These are phyloP conservation scores for Asterochloris sp. DNA, from an alignment of 139 green algal species.

Conservation along the genomic window DNA sequence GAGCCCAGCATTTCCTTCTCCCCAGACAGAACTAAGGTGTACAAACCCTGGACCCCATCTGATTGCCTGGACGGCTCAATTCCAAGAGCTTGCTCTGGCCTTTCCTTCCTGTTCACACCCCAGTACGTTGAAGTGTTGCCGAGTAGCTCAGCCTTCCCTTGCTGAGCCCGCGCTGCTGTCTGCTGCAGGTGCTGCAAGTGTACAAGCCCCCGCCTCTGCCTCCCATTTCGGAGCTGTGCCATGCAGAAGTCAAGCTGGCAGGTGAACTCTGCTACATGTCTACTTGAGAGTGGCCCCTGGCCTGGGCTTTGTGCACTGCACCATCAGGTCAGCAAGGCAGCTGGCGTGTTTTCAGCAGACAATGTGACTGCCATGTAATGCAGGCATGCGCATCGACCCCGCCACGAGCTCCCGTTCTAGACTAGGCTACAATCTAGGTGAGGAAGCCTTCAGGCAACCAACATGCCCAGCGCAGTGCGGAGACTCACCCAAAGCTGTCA, in stretches of 20 bases:
- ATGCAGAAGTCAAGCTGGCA: constrained; percentile 93
- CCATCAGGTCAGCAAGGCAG: not conserved
- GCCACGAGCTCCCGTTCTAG: constrained; percentile 68
- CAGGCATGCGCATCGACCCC: constrained; percentile 87
- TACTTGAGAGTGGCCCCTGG: too few relatives aligned
- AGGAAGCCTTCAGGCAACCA: not conserved
- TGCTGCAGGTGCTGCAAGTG: constrained; percentile 77
- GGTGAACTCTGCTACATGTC: constrained; percentile 29
- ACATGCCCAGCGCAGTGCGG: not conserved
- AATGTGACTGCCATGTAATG: not conserved
- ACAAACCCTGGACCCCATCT: not conserved
- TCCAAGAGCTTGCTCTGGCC: not conserved
- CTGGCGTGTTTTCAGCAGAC: not conserved
- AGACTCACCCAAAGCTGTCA: not conserved
- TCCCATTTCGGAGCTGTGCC: constrained; percentile 85
- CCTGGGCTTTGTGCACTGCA: too few relatives aligned
- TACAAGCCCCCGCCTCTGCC: constrained; percentile 71
- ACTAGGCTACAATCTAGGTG: constrained; percentile 72
- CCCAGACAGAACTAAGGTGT: constrained; percentile 63
- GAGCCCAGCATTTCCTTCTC: constrained; percentile 86
- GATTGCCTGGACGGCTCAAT: too few relatives aligned
- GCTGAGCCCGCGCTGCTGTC: constrained; percentile 1
- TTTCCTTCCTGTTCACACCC: not conserved
- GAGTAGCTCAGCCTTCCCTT: not conserved
- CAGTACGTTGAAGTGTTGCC: not conserved